Evolutionary conservation across 2,329 filamentous ascomycete species (phyloP).

Genomic region (Xenosphaeropsis pyriputrescens): DNA sequence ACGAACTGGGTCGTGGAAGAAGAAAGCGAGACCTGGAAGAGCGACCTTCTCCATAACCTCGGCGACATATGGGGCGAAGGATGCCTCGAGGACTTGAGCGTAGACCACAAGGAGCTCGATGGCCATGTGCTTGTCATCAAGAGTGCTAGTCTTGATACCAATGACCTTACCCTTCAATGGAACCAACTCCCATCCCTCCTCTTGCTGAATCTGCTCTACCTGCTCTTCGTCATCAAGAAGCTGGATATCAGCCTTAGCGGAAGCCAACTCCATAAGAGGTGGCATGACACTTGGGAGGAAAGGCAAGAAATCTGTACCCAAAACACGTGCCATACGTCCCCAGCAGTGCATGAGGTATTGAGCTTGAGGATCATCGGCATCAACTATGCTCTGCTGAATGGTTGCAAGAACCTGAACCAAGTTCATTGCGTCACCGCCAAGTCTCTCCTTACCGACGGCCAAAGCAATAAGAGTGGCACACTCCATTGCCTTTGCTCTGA

Average conservation of each 20-base stretch:
- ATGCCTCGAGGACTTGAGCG: slow-evolving; percentile 83
- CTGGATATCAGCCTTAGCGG: slow-evolving; percentile 94
- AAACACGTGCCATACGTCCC: slow-evolving; percentile 95
- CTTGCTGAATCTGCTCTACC: slow-evolving; percentile 80
- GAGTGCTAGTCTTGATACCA: slow-evolving; percentile 88
- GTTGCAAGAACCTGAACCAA: slow-evolving; percentile 76
- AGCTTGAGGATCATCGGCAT: slow-evolving; percentile 87
- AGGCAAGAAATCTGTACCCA: slow-evolving; percentile 80
- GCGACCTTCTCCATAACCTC: slow-evolving; percentile 97
- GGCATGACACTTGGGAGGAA: slow-evolving; percentile 92
- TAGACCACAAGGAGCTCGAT: slow-evolving; percentile 97
- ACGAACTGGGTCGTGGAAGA: slow-evolving; percentile 96
- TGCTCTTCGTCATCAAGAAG: slow-evolving; percentile 91
- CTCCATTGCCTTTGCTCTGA: slow-evolving; percentile 97
- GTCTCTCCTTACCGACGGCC: slow-evolving; percentile 84
- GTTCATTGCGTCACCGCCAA: slow-evolving; percentile 74
- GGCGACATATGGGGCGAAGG: slow-evolving; percentile 81
- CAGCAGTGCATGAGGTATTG: slow-evolving; percentile 98
- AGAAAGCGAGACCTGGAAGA: slow-evolving; percentile 86
- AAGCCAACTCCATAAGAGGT: slow-evolving; percentile 76
- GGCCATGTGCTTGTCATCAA: slow-evolving; percentile 99
- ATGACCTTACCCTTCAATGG: slow-evolving; percentile 97
- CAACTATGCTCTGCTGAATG: slow-evolving; percentile 76
- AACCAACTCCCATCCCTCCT: slow-evolving; percentile 95
- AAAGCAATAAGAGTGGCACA: slow-evolving; percentile 92